Conservation (phyloP, 2,329 filamentous ascomycete genomes). For the Colletotrichum eleusines region DNA sequence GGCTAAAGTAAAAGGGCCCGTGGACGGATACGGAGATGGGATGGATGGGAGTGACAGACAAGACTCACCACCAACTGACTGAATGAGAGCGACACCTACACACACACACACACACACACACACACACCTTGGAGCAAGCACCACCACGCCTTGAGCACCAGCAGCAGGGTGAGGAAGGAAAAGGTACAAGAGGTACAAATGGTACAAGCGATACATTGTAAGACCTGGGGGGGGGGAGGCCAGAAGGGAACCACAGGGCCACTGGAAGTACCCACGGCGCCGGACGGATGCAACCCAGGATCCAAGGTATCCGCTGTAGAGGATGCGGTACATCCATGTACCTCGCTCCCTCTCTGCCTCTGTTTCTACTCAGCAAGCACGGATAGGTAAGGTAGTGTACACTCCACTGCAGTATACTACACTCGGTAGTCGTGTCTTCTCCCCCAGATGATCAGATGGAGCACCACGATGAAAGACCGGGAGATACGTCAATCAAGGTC, state of each 20-base stretch:
- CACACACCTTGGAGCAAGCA: constrained; percentile 11
- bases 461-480: background rate
- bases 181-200: background rate
- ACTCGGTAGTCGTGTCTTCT: constrained; percentile 2
- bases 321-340: constrained; percentile 6
- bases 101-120: constrained; percentile 15
- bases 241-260: background rate
- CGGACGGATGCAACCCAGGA: constrained; percentile 40
- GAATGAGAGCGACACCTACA: constrained; percentile 26
- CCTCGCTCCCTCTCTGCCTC: constrained; percentile 3
- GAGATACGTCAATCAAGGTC: constrained; percentile 16
- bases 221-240: constrained; percentile 26
- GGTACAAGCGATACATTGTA: constrained; percentile 34
- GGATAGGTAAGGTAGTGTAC: background rate
- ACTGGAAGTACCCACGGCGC: constrained; percentile 31
- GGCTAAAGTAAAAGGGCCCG: constrained; percentile 46
- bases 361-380: constrained; percentile 3
- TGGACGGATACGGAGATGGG: constrained; percentile 44
- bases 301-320: constrained; percentile 10
- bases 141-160: constrained; percentile 4
- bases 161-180: constrained; percentile 4
- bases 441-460: background rate
- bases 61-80: constrained; percentile 10
- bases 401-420: background rate
- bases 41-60: constrained; percentile 31